Conservation (phyloP, 257 asterid genomes). For the Solanum neorickii region DNA sequence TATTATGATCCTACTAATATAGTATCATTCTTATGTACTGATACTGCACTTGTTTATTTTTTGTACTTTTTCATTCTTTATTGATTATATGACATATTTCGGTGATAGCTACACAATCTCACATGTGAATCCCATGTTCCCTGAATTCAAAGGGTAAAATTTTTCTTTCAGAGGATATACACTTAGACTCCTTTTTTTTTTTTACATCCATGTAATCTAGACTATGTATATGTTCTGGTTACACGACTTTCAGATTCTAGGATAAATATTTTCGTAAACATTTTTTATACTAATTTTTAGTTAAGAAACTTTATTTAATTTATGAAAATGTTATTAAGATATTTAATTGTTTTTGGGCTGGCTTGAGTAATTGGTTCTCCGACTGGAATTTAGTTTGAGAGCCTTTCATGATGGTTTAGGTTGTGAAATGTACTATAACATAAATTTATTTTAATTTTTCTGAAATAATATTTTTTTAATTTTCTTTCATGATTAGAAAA, state of each 20-base stretch:
- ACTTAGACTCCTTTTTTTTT: neutral
- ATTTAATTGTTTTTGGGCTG: neutral
- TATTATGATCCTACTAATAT: neutral
- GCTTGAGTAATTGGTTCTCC: neutral
- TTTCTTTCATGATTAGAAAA: neutral
- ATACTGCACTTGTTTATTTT: no score
- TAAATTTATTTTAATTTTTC: no score
- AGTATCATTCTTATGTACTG: neutral
- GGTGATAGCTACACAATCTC: neutral
- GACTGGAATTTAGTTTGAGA: neutral
- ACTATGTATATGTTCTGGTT: no score
- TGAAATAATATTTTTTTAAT: no score
- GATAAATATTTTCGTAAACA: no score
- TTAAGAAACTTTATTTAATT: neutral
- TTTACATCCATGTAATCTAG: neutral
- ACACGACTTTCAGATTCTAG: neutral
- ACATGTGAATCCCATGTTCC: neutral
- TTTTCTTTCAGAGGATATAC: neutral
- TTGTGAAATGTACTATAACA: neutral
- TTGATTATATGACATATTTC: neutral
- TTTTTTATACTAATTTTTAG: no score
- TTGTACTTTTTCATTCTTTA: no score
- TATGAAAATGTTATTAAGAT: neutral
- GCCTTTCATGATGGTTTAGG: neutral
- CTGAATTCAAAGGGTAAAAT: neutral